Conservation (phyloP, 352 stramenopile species). For the Phytopythium kandeliae region DNA sequence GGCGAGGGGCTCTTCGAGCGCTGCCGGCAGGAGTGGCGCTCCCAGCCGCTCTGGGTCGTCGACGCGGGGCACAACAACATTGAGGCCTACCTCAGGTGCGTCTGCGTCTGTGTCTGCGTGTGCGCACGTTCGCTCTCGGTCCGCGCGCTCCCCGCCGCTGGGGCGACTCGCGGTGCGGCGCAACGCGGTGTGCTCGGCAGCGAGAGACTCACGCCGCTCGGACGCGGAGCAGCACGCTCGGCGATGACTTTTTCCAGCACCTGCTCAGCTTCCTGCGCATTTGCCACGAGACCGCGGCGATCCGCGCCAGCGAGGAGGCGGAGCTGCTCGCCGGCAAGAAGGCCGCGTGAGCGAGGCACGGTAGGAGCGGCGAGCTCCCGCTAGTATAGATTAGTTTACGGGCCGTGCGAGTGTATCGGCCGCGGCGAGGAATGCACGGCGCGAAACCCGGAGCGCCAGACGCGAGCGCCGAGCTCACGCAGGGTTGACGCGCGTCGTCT, state of each 20-base stretch:
- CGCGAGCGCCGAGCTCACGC: too few species aligned
- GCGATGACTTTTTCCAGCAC: slow-evolving; percentile 79
- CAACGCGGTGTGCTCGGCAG: too few species aligned
- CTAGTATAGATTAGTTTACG: slow-evolving; percentile 7
- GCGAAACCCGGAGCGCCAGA: too few species aligned
- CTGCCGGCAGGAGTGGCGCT: slow-evolving; percentile 90
- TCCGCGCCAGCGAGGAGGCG: slow-evolving; percentile 29
- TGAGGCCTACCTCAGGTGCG: slow-evolving; percentile 90
- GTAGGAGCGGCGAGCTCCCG: not conserved
- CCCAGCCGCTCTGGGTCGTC: slow-evolving; percentile 96
- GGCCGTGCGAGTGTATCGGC: slow-evolving; percentile 1
- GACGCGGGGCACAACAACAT: slow-evolving; percentile 99
- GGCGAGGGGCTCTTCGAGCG: slow-evolving; percentile 92
- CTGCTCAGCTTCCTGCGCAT: slow-evolving; percentile 72
- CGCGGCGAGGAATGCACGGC: not conserved
- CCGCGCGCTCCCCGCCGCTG: too few species aligned
- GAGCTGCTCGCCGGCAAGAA: slow-evolving; percentile 7
- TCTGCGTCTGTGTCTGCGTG: too few species aligned
- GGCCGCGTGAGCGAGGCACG: not conserved
- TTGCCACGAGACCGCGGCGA: slow-evolving; percentile 58
- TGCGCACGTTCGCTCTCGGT: too few species aligned
- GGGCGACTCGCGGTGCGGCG: too few species aligned
- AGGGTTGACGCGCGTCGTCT: slow-evolving; percentile 46
- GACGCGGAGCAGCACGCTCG: slow-evolving; percentile 28
- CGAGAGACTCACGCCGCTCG: too few species aligned